Percentiles rank a stretch among this genome's conserved stretches.
phyloP scores from a whole-genome alignment of 2,329 filamentous ascomycete genomes.

The Sporothrix dimorphospora region DNA sequence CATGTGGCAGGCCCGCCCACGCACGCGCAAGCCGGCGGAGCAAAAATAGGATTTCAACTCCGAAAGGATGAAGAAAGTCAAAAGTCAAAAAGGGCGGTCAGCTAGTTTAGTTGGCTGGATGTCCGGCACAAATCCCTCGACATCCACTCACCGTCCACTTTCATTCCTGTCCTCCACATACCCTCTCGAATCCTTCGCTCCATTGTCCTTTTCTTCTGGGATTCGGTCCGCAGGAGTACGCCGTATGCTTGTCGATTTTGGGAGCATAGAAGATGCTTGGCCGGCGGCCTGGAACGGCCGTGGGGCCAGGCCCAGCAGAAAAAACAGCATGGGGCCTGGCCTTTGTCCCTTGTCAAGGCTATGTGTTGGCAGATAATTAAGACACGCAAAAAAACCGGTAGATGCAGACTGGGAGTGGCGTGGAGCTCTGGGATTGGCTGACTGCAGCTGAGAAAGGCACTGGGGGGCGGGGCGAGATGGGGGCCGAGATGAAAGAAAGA shows the following conservation, averaged over 20 bases:
- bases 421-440: conserved; percentile 34
- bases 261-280: neutral
- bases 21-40: neutral
- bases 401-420: conserved; percentile 26
- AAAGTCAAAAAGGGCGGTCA: conserved; percentile 14
- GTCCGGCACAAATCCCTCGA: conserved; percentile 4
- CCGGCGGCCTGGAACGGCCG: neutral
- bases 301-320: neutral
- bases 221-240: neutral
- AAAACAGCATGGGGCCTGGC: neutral
- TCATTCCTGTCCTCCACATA: neutral
- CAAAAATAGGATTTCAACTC: neutral
- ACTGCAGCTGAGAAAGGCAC: conserved; percentile 8
- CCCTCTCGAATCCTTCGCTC: neutral
- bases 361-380: conserved; percentile 30
- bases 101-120: neutral
- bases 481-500: neutral
- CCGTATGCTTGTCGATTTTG: neutral
- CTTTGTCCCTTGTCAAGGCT: neutral
- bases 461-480: conserved; percentile 21
- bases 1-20: conserved; percentile 16
- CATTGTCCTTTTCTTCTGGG: neutral
- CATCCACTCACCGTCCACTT: conserved; percentile 8
- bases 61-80: neutral
- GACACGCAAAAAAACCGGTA: conserved; percentile 16